These are phyloP conservation scores for Flaveria ramosissima DNA, from an alignment of 129 eudicot genomes.

Conservation along the genomic window DNA sequence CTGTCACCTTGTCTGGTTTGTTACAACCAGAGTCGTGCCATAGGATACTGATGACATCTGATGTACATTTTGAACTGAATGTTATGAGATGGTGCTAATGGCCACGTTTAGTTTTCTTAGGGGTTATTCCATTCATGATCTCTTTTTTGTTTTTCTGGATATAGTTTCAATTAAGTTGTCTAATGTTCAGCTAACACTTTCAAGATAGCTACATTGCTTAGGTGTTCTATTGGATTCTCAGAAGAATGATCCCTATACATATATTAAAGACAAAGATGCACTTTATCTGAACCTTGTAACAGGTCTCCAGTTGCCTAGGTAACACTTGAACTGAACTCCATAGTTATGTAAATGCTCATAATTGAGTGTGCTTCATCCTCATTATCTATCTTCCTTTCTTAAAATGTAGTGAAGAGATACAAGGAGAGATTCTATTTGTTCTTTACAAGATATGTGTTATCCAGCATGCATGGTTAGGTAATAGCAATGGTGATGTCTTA, in stretches of 20 bases:
- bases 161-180: slow-evolving; percentile 6
- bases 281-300: slow-evolving; percentile 70
- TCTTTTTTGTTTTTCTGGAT: background rate
- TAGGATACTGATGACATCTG: background rate
- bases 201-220: slow-evolving; percentile 80
- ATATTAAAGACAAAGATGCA: slow-evolving; percentile 59
- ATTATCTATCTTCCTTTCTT: slow-evolving; percentile 6
- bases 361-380: slow-evolving; percentile 10
- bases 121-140: slow-evolving; percentile 8
- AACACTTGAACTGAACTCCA: slow-evolving; percentile 35
- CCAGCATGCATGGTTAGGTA: slow-evolving; percentile 43
- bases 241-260: slow-evolving; percentile 43
- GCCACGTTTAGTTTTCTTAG: background rate
- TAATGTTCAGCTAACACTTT: slow-evolving; percentile 25
- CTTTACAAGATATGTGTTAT: slow-evolving; percentile 62
- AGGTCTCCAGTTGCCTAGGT: slow-evolving; percentile 96
- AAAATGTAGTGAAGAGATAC: slow-evolving; percentile 74
- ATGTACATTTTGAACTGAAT: background rate
- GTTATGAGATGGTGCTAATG: background rate
- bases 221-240: slow-evolving; percentile 79
- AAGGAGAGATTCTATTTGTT: slow-evolving; percentile 84
- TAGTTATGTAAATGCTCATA: slow-evolving; percentile 18
- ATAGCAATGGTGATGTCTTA: slow-evolving; percentile 48
- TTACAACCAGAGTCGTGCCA: background rate
- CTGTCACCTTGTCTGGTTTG: background rate